Percentiles rank a stretch among this genome's conserved stretches.
Conservation (phyloP, 148 eudicot species). For the Nepenthes gracilis region DNA sequence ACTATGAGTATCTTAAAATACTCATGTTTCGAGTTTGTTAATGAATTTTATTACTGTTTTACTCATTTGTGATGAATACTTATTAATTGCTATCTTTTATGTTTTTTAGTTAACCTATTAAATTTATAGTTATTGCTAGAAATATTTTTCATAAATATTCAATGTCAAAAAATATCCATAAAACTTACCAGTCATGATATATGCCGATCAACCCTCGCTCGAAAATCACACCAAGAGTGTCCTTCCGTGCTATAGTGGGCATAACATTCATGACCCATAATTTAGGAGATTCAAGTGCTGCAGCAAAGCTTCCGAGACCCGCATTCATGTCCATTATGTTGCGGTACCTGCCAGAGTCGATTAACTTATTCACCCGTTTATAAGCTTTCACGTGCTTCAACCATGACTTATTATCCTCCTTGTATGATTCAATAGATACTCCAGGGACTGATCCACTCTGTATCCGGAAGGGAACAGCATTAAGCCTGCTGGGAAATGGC, state of each 20-base stretch:
- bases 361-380: constrained; percentile 33
- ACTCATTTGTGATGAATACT: too few species aligned
- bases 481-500: constrained; percentile 35
- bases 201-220: constrained; percentile 51
- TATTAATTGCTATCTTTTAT: background rate
- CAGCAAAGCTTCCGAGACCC: constrained; percentile 43
- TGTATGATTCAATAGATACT: constrained; percentile 21
- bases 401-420: constrained; percentile 35
- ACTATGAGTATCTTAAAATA: too few species aligned
- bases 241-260: constrained; percentile 34
- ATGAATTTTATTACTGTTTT: too few species aligned
- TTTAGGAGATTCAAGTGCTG: constrained; percentile 33
- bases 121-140: too few species aligned
- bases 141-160: too few species aligned
- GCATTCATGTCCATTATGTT: constrained; percentile 56
- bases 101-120: background rate
- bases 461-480: constrained; percentile 30
- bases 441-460: constrained; percentile 29
- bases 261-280: constrained; percentile 53
- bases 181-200: constrained; percentile 38
- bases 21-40: too few species aligned
- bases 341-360: constrained; percentile 44
- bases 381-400: constrained; percentile 30
- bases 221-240: constrained; percentile 36
- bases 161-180: background rate